A percentile compares a stretch with the other conserved stretches of the same genome.
These are phyloP conservation scores for Moricandia arvensis DNA, from an alignment of 345 rosid species.

Conservation along the genomic window DNA sequence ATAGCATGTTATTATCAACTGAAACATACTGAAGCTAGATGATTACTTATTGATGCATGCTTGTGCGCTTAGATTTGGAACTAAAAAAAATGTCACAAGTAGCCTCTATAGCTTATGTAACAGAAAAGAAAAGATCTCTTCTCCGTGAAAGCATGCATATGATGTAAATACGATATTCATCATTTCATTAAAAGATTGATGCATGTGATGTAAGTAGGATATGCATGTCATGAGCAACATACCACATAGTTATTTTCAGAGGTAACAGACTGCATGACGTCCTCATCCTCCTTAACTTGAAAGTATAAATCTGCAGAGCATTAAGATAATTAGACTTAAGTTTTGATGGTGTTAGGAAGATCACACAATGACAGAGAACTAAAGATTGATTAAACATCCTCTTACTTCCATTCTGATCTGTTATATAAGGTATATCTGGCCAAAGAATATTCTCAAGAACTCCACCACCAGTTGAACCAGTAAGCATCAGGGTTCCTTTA, in stretches of 20 bases:
- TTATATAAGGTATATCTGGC: slow-evolving; percentile 83
- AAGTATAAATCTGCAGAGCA: slow-evolving; percentile 71
- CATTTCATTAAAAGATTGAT: background rate
- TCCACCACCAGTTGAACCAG: slow-evolving; percentile 56
- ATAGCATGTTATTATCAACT: background rate
- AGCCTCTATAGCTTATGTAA: background rate
- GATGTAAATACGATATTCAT: background rate
- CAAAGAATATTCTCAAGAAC: slow-evolving; percentile 72
- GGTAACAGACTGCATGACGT: slow-evolving; percentile 62
- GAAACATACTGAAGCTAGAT: slow-evolving; percentile 3
- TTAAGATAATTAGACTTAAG: slow-evolving; percentile 17
- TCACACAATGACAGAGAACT: background rate
- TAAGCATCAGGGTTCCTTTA: slow-evolving; percentile 77
- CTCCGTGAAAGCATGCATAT: background rate
- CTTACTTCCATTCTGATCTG: slow-evolving; percentile 88
- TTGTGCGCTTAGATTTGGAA: background rate
- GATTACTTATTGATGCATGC: background rate
- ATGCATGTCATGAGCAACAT: slow-evolving; percentile 33
- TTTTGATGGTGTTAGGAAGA: background rate
- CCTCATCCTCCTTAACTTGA: slow-evolving; percentile 83
- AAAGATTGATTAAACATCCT: background rate
- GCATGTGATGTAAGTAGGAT: slow-evolving; percentile 1
- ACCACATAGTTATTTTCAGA: slow-evolving; percentile 78
- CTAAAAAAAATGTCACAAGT: background rate
- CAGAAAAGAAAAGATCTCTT: background rate